Percentiles rank a stretch among this genome's conserved stretches.
Conservation (phyloP, 2,329 filamentous ascomycete species). For the Chrysoporthe cubensis region DNA sequence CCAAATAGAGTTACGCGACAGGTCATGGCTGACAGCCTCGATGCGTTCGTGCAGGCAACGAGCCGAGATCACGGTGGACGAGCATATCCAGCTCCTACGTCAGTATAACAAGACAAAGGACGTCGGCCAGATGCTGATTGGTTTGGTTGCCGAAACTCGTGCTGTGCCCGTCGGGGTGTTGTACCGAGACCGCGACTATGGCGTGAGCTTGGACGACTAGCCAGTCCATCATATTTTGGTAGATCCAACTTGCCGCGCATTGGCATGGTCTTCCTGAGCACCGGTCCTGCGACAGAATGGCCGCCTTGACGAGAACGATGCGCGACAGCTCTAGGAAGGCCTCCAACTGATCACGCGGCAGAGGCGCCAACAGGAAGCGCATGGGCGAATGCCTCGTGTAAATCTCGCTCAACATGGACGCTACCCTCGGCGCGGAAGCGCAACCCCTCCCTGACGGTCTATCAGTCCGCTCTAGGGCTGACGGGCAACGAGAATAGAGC, state of each 20-base stretch:
- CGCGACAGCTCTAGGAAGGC: too few relatives aligned
- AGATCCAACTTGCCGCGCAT: background rate
- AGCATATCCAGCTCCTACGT: conserved; percentile 36
- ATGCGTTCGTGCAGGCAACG: conserved; percentile 25
- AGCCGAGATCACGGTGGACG: conserved; percentile 31
- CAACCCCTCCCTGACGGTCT: too few relatives aligned
- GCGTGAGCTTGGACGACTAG: conserved; percentile 36
- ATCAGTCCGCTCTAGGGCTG: too few relatives aligned
- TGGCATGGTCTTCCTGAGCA: background rate
- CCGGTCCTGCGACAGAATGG: too few relatives aligned
- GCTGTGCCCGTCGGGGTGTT: conserved; percentile 38
- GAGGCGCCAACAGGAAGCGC: too few relatives aligned
- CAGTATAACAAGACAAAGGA: conserved; percentile 46
- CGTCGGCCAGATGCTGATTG: conserved; percentile 44
- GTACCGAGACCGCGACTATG: conserved; percentile 38
- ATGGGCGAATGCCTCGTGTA: too few relatives aligned
- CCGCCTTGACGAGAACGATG: too few relatives aligned
- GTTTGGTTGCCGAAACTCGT: conserved; percentile 42
- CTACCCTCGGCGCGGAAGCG: too few relatives aligned
- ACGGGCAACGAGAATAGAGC: too few relatives aligned
- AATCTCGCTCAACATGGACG: too few relatives aligned
- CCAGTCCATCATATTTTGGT: background rate
- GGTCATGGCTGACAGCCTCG: background rate
- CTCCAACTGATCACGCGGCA: too few relatives aligned
- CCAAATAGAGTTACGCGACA: background rate